Conservation (phyloP, 805 yeast species). For the Lipomyces anomalus region DNA sequence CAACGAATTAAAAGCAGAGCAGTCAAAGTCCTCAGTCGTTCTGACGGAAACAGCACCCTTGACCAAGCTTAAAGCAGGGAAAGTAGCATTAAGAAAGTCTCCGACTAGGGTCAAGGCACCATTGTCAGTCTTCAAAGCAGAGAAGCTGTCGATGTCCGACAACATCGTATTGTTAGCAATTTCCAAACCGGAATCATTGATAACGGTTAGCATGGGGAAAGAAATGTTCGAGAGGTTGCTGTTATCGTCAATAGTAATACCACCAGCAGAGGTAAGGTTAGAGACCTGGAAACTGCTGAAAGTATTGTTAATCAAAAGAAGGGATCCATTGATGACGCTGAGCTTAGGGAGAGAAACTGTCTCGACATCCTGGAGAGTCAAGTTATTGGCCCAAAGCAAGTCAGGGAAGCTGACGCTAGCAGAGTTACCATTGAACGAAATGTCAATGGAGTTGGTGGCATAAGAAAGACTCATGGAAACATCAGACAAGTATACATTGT, state of each 20-base stretch:
- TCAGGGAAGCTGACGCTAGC: conserved; percentile 51
- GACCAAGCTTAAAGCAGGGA: conserved; percentile 68
- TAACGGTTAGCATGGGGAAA: conserved; percentile 60
- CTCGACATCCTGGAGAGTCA: conserved; percentile 75
- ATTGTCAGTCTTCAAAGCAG: conserved; percentile 62
- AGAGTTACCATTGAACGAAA: conserved; percentile 78
- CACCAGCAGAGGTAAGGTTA: conserved; percentile 62
- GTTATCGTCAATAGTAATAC: conserved; percentile 70
- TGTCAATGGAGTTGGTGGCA: conserved; percentile 67
- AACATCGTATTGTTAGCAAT: conserved; percentile 79
- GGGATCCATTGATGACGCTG: conserved; percentile 68
- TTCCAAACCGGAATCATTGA: conserved; percentile 86
- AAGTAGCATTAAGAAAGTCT: conserved; percentile 70
- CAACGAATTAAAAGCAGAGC: conserved; percentile 66
- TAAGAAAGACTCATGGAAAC: conserved; percentile 64
- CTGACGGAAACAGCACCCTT: conserved; percentile 88
- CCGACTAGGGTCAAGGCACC: conserved; percentile 87
- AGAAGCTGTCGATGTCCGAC: conserved; percentile 63
- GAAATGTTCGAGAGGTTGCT: conserved; percentile 61
- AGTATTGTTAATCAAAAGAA: conserved; percentile 72
- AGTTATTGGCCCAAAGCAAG: conserved; percentile 80
- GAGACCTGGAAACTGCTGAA: conserved; percentile 39
- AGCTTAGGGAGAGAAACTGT: conserved; percentile 66
- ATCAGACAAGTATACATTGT: conserved; percentile 68
- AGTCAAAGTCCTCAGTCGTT: conserved; percentile 72